Percentiles rank a stretch among this genome's conserved stretches.
These are phyloP conservation scores for Chaetomium cochliodes DNA, from an alignment of 495 filamentous ascomycete genomes.

Conservation along the genomic window DNA sequence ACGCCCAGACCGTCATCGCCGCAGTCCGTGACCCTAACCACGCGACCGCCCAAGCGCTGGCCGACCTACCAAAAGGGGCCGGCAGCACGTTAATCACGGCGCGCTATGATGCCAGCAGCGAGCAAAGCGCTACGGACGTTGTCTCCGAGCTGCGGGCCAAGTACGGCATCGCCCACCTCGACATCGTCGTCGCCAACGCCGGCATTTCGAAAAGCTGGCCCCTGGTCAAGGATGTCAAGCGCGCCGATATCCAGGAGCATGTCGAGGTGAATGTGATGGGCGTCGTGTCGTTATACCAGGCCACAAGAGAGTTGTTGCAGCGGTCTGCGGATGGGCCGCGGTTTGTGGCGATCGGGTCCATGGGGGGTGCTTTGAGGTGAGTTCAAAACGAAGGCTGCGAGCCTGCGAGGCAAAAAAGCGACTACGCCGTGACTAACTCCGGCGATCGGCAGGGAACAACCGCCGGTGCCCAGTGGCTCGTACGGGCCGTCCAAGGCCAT, in stretches of 20 bases:
- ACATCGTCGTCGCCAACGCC: conserved; percentile 36
- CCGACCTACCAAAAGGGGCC: conserved; percentile 24
- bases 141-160: conserved; percentile 20
- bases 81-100: conserved; percentile 30
- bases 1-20: conserved; percentile 36
- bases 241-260: conserved; percentile 32
- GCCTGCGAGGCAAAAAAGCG: neutral
- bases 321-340: conserved; percentile 35
- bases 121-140: conserved; percentile 21
- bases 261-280: conserved; percentile 31
- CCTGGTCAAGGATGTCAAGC: conserved; percentile 34
- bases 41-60: conserved; percentile 27
- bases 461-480: conserved; percentile 34
- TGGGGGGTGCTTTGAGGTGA: conserved; percentile 31
- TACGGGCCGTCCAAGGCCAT: conserved; percentile 45
- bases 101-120: conserved; percentile 29
- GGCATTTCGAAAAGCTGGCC: conserved; percentile 31
- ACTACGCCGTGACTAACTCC: neutral
- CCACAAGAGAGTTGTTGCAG: conserved; percentile 30
- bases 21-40: conserved; percentile 33
- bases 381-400: conserved; percentile 1
- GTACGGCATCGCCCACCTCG: conserved; percentile 31
- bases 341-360: conserved; percentile 39
- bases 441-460: neutral
- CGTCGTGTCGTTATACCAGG: conserved; percentile 37